Conservation (phyloP, 2,329 filamentous ascomycete genomes). For the Talaromyces sp. region DNA sequence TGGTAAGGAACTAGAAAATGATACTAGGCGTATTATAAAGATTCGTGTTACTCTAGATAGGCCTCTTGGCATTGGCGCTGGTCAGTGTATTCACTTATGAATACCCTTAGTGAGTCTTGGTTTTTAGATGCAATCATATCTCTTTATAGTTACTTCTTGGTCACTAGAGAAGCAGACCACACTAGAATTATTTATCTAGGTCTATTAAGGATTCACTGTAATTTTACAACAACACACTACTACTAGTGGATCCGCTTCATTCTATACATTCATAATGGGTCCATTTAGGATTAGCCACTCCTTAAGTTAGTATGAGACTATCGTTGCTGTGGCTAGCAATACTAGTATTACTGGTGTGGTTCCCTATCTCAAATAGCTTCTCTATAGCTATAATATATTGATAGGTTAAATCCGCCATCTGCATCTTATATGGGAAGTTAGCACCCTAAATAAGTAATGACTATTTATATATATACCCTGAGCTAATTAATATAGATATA, state of each 20-base stretch:
- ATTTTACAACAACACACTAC: slow-evolving; percentile 23
- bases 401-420: slow-evolving; percentile 27
- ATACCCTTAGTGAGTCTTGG: slow-evolving; percentile 26
- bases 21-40: slow-evolving; percentile 16
- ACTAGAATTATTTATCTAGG: slow-evolving; percentile 34
- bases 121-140: slow-evolving; percentile 27
- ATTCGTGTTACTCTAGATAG: slow-evolving; percentile 24
- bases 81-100: slow-evolving; percentile 31
- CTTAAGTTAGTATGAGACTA: slow-evolving; percentile 30
- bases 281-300: slow-evolving; percentile 30
- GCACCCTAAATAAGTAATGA: slow-evolving; percentile 22
- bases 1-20: slow-evolving; percentile 3
- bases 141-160: slow-evolving; percentile 29
- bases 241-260: slow-evolving; percentile 20
- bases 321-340: slow-evolving; percentile 33
- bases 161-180: slow-evolving; percentile 23
- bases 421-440: slow-evolving; percentile 36
- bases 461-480: background rate
- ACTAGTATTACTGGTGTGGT: slow-evolving; percentile 32
- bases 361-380: slow-evolving; percentile 36
- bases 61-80: slow-evolving; percentile 23
- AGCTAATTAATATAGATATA: slow-evolving; percentile 21
- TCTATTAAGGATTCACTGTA: slow-evolving; percentile 27
- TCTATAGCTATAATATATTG: slow-evolving; percentile 34
- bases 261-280: slow-evolving; percentile 31